Conservation (phyloP, 2,329 filamentous ascomycete genomes). For the Colletotrichum sansevieriae region DNA sequence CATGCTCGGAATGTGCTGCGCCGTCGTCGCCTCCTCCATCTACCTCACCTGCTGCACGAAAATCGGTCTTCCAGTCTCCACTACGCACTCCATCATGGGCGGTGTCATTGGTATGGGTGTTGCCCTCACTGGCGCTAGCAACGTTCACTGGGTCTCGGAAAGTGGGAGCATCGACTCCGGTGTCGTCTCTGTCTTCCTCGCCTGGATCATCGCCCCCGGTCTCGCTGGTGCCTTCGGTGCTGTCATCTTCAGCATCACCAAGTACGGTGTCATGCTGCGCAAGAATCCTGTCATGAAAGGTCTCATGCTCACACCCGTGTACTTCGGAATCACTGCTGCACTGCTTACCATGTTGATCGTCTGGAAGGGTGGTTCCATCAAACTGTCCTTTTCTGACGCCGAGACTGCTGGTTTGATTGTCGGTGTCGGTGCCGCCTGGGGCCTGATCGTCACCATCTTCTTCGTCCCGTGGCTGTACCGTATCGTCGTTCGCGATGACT, state of each 20-base stretch:
- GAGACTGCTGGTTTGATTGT: slow-evolving; percentile 63
- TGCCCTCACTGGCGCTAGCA: slow-evolving; percentile 53
- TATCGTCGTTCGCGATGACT: slow-evolving; percentile 67
- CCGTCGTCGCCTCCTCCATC: slow-evolving; percentile 53
- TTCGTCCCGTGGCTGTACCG: slow-evolving; percentile 67
- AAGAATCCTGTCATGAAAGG: slow-evolving; percentile 56
- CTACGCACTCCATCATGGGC: slow-evolving; percentile 61
- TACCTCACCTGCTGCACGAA: slow-evolving; percentile 59
- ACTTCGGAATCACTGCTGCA: slow-evolving; percentile 67
- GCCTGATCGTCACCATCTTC: slow-evolving; percentile 59
- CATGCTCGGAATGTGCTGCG: slow-evolving; percentile 58
- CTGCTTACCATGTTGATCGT: slow-evolving; percentile 42
- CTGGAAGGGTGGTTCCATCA: slow-evolving; percentile 43
- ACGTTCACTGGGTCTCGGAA: slow-evolving; percentile 56
- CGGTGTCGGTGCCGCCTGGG: slow-evolving; percentile 61
- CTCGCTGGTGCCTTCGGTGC: slow-evolving; percentile 58
- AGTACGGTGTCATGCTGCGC: slow-evolving; percentile 58
- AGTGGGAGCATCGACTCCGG: slow-evolving; percentile 47
- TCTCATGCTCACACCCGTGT: slow-evolving; percentile 63
- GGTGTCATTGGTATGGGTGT: slow-evolving; percentile 61
- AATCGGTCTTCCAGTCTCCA: slow-evolving; percentile 53
- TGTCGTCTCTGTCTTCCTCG: slow-evolving; percentile 61
- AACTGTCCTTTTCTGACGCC: slow-evolving; percentile 41
- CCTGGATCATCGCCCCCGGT: slow-evolving; percentile 61
- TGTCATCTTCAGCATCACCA: slow-evolving; percentile 58